These are phyloP conservation scores for Lactifluus hygrophoroides DNA, from an alignment of 768 basidiomycete species.

Conservation along the genomic window DNA sequence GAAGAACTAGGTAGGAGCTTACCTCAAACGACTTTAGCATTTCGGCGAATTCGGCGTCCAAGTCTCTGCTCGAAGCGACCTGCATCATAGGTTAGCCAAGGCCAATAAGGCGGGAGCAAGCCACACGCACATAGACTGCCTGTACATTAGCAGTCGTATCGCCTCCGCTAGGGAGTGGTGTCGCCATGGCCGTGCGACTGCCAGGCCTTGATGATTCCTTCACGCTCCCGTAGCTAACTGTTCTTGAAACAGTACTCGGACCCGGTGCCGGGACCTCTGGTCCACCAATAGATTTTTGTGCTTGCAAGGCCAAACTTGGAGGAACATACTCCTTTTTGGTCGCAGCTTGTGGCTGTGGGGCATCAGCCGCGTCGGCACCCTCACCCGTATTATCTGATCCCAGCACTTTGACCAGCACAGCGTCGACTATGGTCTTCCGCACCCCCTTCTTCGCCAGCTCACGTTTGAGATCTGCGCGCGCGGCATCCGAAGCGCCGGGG, in stretches of 20 bases:
- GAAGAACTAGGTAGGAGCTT: constrained; percentile 16
- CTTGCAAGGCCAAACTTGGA: constrained; percentile 60
- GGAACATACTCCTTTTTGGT: constrained; percentile 55
- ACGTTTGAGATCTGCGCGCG: constrained; percentile 89
- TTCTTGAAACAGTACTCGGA: constrained; percentile 31
- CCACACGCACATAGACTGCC: constrained; percentile 56
- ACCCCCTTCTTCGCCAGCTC: constrained; percentile 80
- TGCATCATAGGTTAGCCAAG: constrained; percentile 24
- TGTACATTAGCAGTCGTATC: constrained; percentile 43
- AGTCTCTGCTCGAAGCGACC: constrained; percentile 79
- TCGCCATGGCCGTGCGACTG: constrained; percentile 46
- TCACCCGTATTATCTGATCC: constrained; percentile 36
- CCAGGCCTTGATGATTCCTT: constrained; percentile 47
- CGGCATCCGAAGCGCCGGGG: constrained; percentile 71
- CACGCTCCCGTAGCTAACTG: constrained; percentile 41
- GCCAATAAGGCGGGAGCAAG: not conserved
- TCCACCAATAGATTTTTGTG: constrained; percentile 34
- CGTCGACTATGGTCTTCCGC: constrained; percentile 79
- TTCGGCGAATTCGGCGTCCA: constrained; percentile 74
- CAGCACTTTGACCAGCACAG: constrained; percentile 62
- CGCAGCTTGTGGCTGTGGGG: constrained; percentile 24
- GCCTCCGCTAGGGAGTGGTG: constrained; percentile 33
- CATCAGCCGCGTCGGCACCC: constrained; percentile 53
- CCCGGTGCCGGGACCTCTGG: constrained; percentile 21
- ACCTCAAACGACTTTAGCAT: constrained; percentile 83